Base-by-base conservation (phyloP, 2,329 filamentous ascomycete genomes). In the Hirsutella thompsonii region DNA sequence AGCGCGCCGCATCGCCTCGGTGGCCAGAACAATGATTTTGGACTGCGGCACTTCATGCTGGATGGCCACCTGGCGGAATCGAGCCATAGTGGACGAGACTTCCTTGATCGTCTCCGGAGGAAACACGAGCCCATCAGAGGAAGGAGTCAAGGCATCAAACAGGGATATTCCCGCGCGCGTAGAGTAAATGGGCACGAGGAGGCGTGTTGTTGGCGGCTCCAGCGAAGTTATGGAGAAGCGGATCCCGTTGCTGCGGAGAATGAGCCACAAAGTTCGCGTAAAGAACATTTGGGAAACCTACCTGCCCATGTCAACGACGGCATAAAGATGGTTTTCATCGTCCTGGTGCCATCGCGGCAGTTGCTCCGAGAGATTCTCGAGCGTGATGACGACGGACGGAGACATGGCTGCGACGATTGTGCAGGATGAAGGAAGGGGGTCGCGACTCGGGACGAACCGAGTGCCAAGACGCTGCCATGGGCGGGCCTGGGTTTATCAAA, bases 201-300 rank as follows among this genome's bases (percentile, higher is more conserved):
- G 76, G 20, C 88, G 81, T 20, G 83, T 71, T 32, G 68, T 75
- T 4, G 78, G 75, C 19, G 82, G 79, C 4, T 79, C 73, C n/a
- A 93, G 70, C 49, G 87, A 79, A 8, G 87, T 85, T 53, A 94
- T 86, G 36, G 86, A 90, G 68, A 94, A 94, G 42, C 89, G 85
- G 52, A 94, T 90, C 52, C 88, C 89, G 67, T 94, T 95, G 67
- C 87, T 86, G 49, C 16, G 8, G 32, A 37, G 9, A 21, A 19
- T 50, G 16, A 49, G 39, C 13, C n/a, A 29, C 35, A 37, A 32
- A 23, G n/a, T 36, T 46, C 10, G 16, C 9, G 5, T 2, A 18
- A 5, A 46, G 42, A 19, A 36, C n/a, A n/a, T n/a, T n/a, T n/a
- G n/a, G n/a, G 26, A 40, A 38, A 44, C 49, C 42, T 44, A 74